Base-by-base conservation (phyloP, 2,329 filamentous ascomycete genomes). In the Fusarium paranaense region DNA sequence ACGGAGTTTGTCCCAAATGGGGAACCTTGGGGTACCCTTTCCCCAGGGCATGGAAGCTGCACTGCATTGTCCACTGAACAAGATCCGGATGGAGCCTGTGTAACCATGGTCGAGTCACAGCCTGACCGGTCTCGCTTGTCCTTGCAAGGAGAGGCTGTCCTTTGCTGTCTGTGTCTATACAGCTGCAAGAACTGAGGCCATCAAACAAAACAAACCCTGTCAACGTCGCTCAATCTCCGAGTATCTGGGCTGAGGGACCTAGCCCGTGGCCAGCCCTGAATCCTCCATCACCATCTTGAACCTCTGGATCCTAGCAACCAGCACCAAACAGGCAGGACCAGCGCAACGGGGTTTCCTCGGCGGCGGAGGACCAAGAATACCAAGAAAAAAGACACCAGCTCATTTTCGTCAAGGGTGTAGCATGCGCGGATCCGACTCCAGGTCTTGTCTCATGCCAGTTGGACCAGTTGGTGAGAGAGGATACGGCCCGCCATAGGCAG, bases 1-100 rank as follows among this genome's bases (percentile, higher is more conserved):
- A 45, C 71, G 67, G 75, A 69, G 63, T n/a, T 70, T 63, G 66
- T 65, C 20, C 75, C 69, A 52, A 67, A 77, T 73, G 25, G 69
- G 73, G 38, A 69, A 72, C 67, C 63, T 73, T 67, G 59, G 71
- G 45, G 67, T 35, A 33, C 32, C 35, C 33, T 57, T 57, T 57
- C 20, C 56, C 56, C 56, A 58, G 30, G 30, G 30, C 54, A 32
- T 32, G 30, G 30, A 58, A 50, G 45, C 45, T 47, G 20, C 22
- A 50, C 25, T 30, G 25, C 47, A 52, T 62, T 66, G 57, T 45
- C 64, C 45, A 56, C 20, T 60, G 42, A 27, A 27, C 60, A 18
- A 54, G 37, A 57, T 45, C 20, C 47, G 33, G 57, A 60, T 66
- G 64, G 64, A 56, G 40, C 45, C 33, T 66, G 64, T 62, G 64